A percentile compares a stretch with the other conserved stretches of the same genome.
Conservation (phyloP, 257 asterid species). For the Solanum etuberosum region DNA sequence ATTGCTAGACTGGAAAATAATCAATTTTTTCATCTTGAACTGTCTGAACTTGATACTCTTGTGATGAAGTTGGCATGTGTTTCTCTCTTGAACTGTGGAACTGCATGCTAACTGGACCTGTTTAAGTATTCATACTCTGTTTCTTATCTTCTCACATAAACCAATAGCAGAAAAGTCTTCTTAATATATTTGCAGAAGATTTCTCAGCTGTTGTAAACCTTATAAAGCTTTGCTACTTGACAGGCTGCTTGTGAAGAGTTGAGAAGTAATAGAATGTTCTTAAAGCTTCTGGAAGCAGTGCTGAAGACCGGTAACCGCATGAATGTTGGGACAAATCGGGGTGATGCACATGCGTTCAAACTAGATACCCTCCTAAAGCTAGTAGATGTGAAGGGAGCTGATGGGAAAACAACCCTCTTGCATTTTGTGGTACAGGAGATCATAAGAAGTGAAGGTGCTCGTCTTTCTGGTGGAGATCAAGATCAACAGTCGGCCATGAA, state of each 20-base stretch:
- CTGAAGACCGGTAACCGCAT: constrained; percentile 88
- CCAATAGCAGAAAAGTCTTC: background rate
- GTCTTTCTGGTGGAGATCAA: constrained; percentile 36
- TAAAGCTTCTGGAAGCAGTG: constrained; percentile 95
- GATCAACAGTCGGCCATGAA: constrained; percentile 20
- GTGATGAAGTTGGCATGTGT: background rate
- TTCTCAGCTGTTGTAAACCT: background rate
- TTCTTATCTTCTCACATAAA: background rate
- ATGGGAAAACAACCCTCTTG: constrained; percentile 88
- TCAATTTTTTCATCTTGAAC: background rate
- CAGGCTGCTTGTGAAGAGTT: constrained; percentile 94
- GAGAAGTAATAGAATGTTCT: constrained; percentile 77
- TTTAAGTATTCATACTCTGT: background rate
- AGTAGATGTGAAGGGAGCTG: constrained; percentile 87
- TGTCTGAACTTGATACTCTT: background rate
- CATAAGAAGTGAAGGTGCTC: constrained; percentile 70
- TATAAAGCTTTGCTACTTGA: constrained; percentile 3
- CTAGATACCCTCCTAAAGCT: constrained; percentile 96
- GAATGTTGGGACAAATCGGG: constrained; percentile 95
- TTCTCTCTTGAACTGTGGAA: background rate
- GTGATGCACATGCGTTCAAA: constrained; percentile 95
- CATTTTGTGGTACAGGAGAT: constrained; percentile 97
- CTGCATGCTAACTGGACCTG: background rate
- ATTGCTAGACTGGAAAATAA: background rate
- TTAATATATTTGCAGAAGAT: background rate